phyloP scores from a whole-genome alignment of 1,139 yeast genomes.

The Scheffersomyces cryptocercus region DNA sequence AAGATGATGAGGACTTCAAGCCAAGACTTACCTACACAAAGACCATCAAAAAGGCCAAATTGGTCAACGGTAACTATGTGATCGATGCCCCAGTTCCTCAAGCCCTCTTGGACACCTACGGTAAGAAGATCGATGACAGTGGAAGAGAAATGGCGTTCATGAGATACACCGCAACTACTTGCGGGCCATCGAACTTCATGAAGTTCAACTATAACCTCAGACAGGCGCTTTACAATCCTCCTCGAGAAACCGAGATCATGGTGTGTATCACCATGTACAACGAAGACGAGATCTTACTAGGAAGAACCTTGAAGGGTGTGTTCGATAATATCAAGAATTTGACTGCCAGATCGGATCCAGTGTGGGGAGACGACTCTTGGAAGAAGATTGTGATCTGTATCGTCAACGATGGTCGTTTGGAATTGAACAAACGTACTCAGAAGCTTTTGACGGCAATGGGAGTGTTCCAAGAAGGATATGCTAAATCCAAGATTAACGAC shows the following conservation, averaged over 20 bases:
- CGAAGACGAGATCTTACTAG: slow-evolving; percentile 73
- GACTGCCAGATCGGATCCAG: slow-evolving; percentile 55
- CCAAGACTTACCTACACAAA: slow-evolving; percentile 47
- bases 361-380: slow-evolving; percentile 85
- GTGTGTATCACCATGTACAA: slow-evolving; percentile 80
- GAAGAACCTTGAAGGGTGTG: slow-evolving; percentile 74
- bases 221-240: slow-evolving; percentile 65
- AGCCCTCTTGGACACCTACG: slow-evolving; percentile 55
- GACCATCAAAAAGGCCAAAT: slow-evolving; percentile 51
- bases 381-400: slow-evolving; percentile 73
- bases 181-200: slow-evolving; percentile 69
- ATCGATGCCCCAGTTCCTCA: slow-evolving; percentile 78
- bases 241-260: slow-evolving; percentile 71
- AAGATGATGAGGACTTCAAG: slow-evolving; percentile 42
- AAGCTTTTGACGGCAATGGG: slow-evolving; percentile 73
- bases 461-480: slow-evolving; percentile 79
- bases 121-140: slow-evolving; percentile 45
- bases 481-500: slow-evolving; percentile 74
- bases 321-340: slow-evolving; percentile 71
- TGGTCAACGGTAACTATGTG: slow-evolving; percentile 72
- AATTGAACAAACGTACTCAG: slow-evolving; percentile 64
- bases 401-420: slow-evolving; percentile 76
- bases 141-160: slow-evolving; percentile 71
- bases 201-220: slow-evolving; percentile 62
- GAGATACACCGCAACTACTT: slow-evolving; percentile 82